Base-by-base conservation (phyloP, 805 yeast genomes). In the Saturnispora ahearnii region DNA sequence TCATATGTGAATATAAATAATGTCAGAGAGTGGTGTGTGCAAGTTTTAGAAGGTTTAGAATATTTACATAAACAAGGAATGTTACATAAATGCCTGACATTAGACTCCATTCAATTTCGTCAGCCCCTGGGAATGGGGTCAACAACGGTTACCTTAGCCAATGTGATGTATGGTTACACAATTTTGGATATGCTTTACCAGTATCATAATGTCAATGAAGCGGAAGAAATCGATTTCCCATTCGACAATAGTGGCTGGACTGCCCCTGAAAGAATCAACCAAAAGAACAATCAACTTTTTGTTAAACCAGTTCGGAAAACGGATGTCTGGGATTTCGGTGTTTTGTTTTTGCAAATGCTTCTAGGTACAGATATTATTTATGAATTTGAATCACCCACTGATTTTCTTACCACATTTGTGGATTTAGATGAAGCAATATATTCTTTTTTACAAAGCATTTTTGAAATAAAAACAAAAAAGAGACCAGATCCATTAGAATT, bases 271-370 rank as follows among this genome's bases (percentile, higher is more conserved):
- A 55, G 82, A 52, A 63, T 58, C 34, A 57, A 59, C 44, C 41
- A 57, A 1, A 58, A 57, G 10, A 60, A 55, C 31, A 38, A 50
- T 1, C 44, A 55, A 1, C 62, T 59, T 13, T 67, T 62, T 45
- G 59, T 65, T 33, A 77, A 73, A 50, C 82, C 85, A 12, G 83
- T 83, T 51, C 71, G 89, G 34, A 86, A 88, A 63, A 82, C 96
- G 0, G 99, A 93, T 68, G 84, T 93, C 9, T 93, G 98, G 98
- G 86, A 86, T 60, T 67, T 89, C 37, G 99, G 97, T 7, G 87
- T 87, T 0, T 63, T 85, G 6, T 82, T 91, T 56, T 73, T 81
- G 15, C 80, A 84, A 54, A 69, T 82, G 62, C 71, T 87, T 4
- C 70, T 75, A 41, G 91, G 95, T 0, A 67, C 72, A 2, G 81